Base-by-base conservation (phyloP, 805 yeast species). In the Komagataella mondaviorum region DNA sequence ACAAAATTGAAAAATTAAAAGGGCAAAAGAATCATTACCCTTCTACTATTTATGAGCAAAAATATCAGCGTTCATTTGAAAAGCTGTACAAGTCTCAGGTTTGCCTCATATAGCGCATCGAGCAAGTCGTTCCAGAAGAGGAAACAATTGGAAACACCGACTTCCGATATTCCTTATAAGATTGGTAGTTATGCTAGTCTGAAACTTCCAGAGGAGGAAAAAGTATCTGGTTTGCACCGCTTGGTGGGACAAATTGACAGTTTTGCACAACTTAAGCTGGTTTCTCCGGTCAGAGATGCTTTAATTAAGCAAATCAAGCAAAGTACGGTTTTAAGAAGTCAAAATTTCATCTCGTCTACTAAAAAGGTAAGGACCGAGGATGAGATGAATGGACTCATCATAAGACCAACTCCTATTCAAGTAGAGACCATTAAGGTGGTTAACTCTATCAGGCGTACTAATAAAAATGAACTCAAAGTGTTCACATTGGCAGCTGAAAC, bases 401-500 rank as follows among this genome's bases (percentile, higher is more conserved):
- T 78, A 23, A 67, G 71, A 51, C 83, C 98, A 8, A 80, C 96
- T 0, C 88, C 93, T 1, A 85, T 91, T 46, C 99, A 91, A 66
- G 72, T 78, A 3, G 83, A 90, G 5, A 83, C 93, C 4, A 77
- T 87, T 46, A 73, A 78, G 57, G 73, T 80, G 24, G 75, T 80
- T 50, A 73, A 71, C 54, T 64, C 76, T 4, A 67, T 74, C 46
- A 30, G 39, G n/a, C 62, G 70, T 20, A 59, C 64, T 4, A 51
- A 58, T 8, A 57, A 54, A 18, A 65, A 63, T 6, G 67, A 72
- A 53, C 59, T 81, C 49, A 80, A 81, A 56, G 75, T 83, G 0
- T 88, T 79, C 70, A 79, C 93, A 2, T 65, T 91, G 51, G 97
- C 98, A 0, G 96, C 97, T 2, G 98, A 93, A 63, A 91, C 99